Evolutionary conservation across 306 rosid genomes (phyloP).

Genomic region (Urtica urens): DNA sequence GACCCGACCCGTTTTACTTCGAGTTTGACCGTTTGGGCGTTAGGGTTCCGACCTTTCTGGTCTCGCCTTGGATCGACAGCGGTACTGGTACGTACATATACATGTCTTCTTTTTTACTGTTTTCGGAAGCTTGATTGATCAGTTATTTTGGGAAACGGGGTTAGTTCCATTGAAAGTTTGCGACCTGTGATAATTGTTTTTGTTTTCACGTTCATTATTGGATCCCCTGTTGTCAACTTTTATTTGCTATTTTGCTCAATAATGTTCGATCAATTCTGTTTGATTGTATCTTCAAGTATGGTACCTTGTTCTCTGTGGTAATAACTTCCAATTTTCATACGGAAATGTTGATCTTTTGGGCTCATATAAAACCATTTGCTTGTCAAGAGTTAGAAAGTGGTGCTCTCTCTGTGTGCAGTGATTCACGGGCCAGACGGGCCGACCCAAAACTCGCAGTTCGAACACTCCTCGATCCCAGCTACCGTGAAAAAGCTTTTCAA

Average conservation of each 20-base stretch:
- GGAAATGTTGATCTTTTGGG: too few species aligned
- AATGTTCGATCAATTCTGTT: background rate
- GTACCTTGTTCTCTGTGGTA: too few species aligned
- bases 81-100: constrained; percentile 48
- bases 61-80: constrained; percentile 88
- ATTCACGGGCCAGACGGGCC: constrained; percentile 81
- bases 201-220: background rate
- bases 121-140: background rate
- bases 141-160: background rate
- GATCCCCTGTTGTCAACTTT: background rate
- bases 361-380: too few species aligned
- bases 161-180: too few species aligned
- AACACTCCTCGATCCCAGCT: constrained; percentile 85
- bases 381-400: too few species aligned
- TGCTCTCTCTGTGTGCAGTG: constrained; percentile 60
- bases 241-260: background rate
- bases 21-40: constrained; percentile 78
- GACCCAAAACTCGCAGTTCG: constrained; percentile 62
- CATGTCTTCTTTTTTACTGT: background rate
- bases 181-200: background rate
- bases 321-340: too few species aligned
- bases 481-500: constrained; percentile 91
- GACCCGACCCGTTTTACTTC: constrained; percentile 69
- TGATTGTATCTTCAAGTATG: too few species aligned
- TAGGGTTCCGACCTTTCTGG: constrained; percentile 66